Percentiles rank a stretch among this genome's conserved stretches.
Conservation (phyloP, 1,284 basidiomycete species). For the Moesziomyces parantarcticus region DNA sequence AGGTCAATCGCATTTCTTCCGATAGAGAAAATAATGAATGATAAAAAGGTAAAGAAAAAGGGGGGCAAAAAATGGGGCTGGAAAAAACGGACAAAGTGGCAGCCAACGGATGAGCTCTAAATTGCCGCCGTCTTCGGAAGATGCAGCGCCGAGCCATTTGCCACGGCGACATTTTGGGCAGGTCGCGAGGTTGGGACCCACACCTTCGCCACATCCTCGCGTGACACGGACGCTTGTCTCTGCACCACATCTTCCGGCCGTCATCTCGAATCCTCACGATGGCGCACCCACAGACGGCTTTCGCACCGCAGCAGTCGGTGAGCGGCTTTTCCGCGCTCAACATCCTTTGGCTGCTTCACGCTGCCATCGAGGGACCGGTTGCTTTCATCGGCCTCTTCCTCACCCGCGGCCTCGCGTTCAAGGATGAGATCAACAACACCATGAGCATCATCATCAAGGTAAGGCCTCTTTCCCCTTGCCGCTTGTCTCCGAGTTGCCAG, state of each 20-base stretch:
- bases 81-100: neutral
- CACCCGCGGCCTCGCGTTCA: constrained; percentile 75
- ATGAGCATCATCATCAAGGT: constrained; percentile 80
- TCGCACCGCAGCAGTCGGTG: constrained; percentile 17
- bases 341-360: constrained; percentile 77
- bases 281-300: constrained; percentile 48
- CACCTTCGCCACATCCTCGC: too few relatives aligned
- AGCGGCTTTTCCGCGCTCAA: constrained; percentile 30
- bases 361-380: constrained; percentile 79
- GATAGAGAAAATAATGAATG: too few relatives aligned
- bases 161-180: constrained; percentile 1
- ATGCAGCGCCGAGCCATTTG: constrained; percentile 11
- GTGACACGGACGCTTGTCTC: too few relatives aligned
- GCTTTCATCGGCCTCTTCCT: constrained; percentile 79
- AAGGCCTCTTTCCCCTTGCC: constrained; percentile 21
- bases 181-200: neutral
- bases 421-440: constrained; percentile 80
- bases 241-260: too few relatives aligned
- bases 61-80: too few relatives aligned
- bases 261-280: constrained; percentile 2
- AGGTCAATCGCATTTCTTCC: neutral
- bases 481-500: neutral
- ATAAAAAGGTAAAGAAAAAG: too few relatives aligned
- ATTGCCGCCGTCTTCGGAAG: neutral
- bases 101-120: neutral